A percentile compares a stretch with the other conserved stretches of the same genome.
These are phyloP conservation scores for Cyberlindnera mississippiensis DNA, from an alignment of 805 yeast species.

Conservation along the genomic window DNA sequence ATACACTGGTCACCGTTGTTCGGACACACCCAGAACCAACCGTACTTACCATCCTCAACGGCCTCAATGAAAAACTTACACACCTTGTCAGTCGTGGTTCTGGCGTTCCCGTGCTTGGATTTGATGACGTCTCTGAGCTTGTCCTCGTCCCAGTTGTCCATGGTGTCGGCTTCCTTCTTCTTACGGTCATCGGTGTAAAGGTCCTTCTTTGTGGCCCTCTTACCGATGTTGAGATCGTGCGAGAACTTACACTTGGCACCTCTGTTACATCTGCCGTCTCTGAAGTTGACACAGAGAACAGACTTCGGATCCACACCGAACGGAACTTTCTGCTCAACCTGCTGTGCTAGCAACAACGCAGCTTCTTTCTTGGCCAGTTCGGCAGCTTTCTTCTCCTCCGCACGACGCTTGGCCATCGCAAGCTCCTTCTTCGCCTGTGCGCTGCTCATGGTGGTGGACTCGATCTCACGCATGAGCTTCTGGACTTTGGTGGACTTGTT, in stretches of 20 bases:
- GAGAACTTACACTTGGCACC: constrained; percentile 86
- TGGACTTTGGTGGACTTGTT: constrained; percentile 93
- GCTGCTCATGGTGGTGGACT: constrained; percentile 48
- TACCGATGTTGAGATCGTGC: constrained; percentile 80
- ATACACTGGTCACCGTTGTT: constrained; percentile 90
- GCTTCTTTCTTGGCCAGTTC: constrained; percentile 90
- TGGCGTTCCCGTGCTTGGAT: constrained; percentile 92
- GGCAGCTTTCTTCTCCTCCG: constrained; percentile 83
- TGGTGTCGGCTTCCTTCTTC: constrained; percentile 72
- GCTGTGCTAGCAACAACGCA: constrained; percentile 63
- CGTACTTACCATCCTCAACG: constrained; percentile 94
- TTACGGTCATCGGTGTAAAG: constrained; percentile 83
- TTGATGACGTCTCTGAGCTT: constrained; percentile 80
- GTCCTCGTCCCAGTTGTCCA: constrained; percentile 97
- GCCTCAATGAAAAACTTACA: constrained; percentile 95
- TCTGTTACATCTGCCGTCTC: constrained; percentile 78
- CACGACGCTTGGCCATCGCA: constrained; percentile 63
- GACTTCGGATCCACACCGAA: constrained; percentile 98
- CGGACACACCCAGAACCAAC: constrained; percentile 99
- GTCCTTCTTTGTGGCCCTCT: constrained; percentile 88
- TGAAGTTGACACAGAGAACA: constrained; percentile 85
- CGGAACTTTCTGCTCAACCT: constrained; percentile 81
- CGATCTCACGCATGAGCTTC: constrained; percentile 62
- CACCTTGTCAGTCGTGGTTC: constrained; percentile 90
- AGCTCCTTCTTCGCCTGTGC: constrained; percentile 64